Evolutionary conservation across 1,284 basidiomycete species (phyloP), one percentile per base, ranked within the genome.

Genomic region (Cystobasidium pallidum): DNA sequence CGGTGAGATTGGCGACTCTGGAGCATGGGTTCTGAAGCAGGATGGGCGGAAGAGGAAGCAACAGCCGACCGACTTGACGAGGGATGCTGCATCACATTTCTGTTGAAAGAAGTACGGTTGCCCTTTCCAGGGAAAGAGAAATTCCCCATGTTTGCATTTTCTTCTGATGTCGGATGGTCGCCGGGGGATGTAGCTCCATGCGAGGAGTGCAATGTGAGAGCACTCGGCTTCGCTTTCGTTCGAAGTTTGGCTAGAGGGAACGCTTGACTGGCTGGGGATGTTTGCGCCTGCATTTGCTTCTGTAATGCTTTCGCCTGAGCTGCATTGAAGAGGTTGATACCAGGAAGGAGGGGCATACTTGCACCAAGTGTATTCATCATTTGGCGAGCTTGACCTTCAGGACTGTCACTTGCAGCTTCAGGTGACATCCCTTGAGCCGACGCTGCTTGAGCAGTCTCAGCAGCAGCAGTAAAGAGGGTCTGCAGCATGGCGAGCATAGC

Each of bases 261-360:
- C 19, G 34, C 30, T 26, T 36, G 47, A 26, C 4, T 10, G 47
- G 39, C 6, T 39, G 1, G 24, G 59, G 11, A 24, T 17, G 24
- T 63, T 49, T 36, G 30, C 10, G 26, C 13, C 15, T 43, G 43
- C 30, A 24, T 24, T 32, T 47, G 45, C n/a, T 49, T 43, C 21
- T 64, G 62, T 7, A 64, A 8, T 49, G 62, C 62, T 64, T 64
- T 64, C 15, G 62, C 64, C 19, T 45, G 64, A 24, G 32, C 34
- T 34, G 64, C 51, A 52, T 66, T 66, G 45, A 70, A 61, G n/a
- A 70, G 67, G 45, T 70, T 47, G 41, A 70, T 61, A 34, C 67
- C 58, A 11, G 67, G 67, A 26, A 70, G 58, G n/a, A 70, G 58
- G 28, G 67, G n/a, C 67, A 58, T 51, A 43, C 47, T 52, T 24